These are phyloP conservation scores for Sugiyamaella chiloensis DNA, from an alignment of 805 yeast genomes.

Conservation along the genomic window DNA sequence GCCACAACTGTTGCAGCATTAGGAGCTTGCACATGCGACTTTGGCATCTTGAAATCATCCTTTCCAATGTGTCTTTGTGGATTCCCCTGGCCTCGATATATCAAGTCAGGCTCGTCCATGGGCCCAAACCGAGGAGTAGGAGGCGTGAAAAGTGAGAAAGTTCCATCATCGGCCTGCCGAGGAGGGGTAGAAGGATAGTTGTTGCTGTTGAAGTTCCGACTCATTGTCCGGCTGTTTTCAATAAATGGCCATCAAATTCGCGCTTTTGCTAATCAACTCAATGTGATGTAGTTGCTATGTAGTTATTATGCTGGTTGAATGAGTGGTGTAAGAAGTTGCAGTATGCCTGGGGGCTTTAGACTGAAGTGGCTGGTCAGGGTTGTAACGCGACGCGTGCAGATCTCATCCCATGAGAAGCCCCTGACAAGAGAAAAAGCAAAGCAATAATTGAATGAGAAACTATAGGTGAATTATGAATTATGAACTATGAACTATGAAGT, in stretches of 20 bases:
- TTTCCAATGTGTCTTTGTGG: too few relatives aligned
- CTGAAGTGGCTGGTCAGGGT: too few relatives aligned
- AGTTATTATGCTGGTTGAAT: too few relatives aligned
- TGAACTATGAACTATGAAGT: too few relatives aligned
- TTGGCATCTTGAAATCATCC: slow-evolving; percentile 1
- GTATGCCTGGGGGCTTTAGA: too few relatives aligned
- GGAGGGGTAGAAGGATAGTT: slow-evolving; percentile 20
- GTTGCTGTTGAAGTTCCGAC: not conserved
- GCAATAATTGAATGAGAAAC: too few relatives aligned
- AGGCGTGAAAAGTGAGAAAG: slow-evolving; percentile 19
- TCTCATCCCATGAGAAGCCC: too few relatives aligned
- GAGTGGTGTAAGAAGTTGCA: too few relatives aligned
- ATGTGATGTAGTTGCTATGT: too few relatives aligned
- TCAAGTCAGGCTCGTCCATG: slow-evolving; percentile 24
- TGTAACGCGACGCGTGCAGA: too few relatives aligned
- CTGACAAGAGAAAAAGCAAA: too few relatives aligned
- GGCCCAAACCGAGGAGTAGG: slow-evolving; percentile 27
- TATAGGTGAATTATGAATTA: too few relatives aligned
- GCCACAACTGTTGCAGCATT: slow-evolving; percentile 1
- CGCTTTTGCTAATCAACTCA: not conserved
- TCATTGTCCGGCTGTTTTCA: not conserved
- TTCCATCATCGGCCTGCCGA: slow-evolving; percentile 7
- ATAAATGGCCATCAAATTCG: not conserved
- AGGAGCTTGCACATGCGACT: not conserved
- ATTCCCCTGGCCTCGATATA: slow-evolving; percentile 8